Percentiles rank a stretch among this genome's conserved stretches.
Evolutionary conservation across 78 protist genomes (phyloP).

Genomic region (Chrysochromulina tobinii): DNA sequence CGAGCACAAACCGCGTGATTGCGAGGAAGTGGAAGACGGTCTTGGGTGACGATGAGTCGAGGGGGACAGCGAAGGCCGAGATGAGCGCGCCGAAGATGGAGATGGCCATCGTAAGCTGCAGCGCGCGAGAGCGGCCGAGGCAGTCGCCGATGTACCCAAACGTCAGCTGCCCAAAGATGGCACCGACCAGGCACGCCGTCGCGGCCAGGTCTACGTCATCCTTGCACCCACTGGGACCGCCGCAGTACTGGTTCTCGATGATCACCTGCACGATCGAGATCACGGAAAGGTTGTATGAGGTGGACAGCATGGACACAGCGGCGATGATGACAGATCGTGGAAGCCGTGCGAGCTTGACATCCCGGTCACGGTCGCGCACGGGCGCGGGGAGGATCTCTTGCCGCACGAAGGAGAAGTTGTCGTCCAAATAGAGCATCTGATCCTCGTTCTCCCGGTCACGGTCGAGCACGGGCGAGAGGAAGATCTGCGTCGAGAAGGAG

Average conservation of each 20-base stretch:
- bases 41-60: neutral
- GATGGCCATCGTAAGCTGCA: neutral
- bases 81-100: neutral
- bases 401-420: too few relatives aligned
- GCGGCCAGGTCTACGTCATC: neutral
- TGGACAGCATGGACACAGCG: neutral
- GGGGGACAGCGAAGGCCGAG: neutral
- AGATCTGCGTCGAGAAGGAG: too few relatives aligned
- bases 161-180: constrained; percentile 36
- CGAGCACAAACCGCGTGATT: constrained; percentile 55
- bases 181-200: neutral
- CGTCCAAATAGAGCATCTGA: too few relatives aligned
- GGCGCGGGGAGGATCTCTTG: too few relatives aligned
- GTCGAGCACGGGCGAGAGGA: too few relatives aligned
- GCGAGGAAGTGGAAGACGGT: neutral
- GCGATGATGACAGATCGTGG: neutral
- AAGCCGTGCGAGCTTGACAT: too few relatives aligned
- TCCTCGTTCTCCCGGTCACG: too few relatives aligned
- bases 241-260: neutral
- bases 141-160: constrained; percentile 42
- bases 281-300: neutral
- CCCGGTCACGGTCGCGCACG: too few relatives aligned
- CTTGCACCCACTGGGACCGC: neutral
- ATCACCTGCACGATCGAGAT: neutral
- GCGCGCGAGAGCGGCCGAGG: constrained; percentile 19